Evolutionary conservation across 495 filamentous ascomycete species (phyloP).

Genomic region (Penicillium cataractarum): DNA sequence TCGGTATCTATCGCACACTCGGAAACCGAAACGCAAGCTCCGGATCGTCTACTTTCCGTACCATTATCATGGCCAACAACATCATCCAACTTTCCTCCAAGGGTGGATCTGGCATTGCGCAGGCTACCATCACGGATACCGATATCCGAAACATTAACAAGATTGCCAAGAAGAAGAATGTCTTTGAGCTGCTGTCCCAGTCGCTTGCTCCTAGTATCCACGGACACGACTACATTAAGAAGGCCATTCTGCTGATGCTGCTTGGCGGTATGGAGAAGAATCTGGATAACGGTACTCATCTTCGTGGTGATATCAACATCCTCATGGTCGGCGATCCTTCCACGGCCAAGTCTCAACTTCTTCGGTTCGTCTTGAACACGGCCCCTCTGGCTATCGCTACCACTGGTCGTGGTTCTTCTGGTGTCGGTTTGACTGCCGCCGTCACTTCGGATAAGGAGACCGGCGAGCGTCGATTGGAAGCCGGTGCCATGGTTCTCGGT

Average conservation of each 20-base stretch:
- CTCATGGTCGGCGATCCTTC: slow-evolving; percentile 99
- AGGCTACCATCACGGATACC: slow-evolving; percentile 91
- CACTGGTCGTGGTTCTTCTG: slow-evolving; percentile 94
- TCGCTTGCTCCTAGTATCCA: slow-evolving; percentile 98
- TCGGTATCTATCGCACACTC: slow-evolving; percentile 89
- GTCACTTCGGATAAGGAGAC: slow-evolving; percentile 98
- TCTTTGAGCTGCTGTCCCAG: slow-evolving; percentile 92
- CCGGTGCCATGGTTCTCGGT: slow-evolving; percentile 97
- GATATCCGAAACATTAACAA: slow-evolving; percentile 99
- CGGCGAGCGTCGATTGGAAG: slow-evolving; percentile 91
- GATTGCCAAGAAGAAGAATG: slow-evolving; percentile 89
- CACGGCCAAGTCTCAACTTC: slow-evolving; percentile 95
- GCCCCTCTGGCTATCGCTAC: slow-evolving; percentile 96
- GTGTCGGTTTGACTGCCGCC: slow-evolving; percentile 96
- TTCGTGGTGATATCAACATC: slow-evolving; percentile 99
- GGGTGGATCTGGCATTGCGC: slow-evolving; percentile 89
- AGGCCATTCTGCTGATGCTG: slow-evolving; percentile 94
- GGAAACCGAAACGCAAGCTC: slow-evolving; percentile 90
- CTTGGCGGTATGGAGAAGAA: slow-evolving; percentile 99
- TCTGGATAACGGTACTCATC: slow-evolving; percentile 94
- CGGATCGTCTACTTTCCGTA: slow-evolving; percentile 90
- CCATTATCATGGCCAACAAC: slow-evolving; percentile 91
- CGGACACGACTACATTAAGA: slow-evolving; percentile 97
- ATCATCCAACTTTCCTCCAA: slow-evolving; percentile 94
- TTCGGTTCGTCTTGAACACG: slow-evolving; percentile 97